Percentiles rank a stretch among this genome's conserved stretches.
These are phyloP conservation scores for Aspergillus aculeatus DNA, from an alignment of 2,329 filamentous ascomycete genomes.

Conservation along the genomic window DNA sequence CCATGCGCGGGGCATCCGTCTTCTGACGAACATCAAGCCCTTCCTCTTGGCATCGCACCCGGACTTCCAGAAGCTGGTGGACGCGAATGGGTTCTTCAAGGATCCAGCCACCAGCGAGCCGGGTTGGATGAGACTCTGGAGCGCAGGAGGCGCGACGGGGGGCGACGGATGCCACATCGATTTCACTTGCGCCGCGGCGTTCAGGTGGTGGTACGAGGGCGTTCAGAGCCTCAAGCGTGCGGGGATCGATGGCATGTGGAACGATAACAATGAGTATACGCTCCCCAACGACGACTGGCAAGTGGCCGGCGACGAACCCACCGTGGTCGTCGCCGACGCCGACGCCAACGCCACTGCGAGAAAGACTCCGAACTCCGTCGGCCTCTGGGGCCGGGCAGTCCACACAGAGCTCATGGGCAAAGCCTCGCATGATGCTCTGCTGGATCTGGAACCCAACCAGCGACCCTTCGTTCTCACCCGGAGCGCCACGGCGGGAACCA, in stretches of 20 bases:
- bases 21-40: constrained; percentile 72
- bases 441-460: constrained; percentile 57
- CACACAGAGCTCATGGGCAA: constrained; percentile 72
- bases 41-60: constrained; percentile 68
- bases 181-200: constrained; percentile 67
- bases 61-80: constrained; percentile 61
- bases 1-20: constrained; percentile 63
- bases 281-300: constrained; percentile 66
- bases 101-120: constrained; percentile 55
- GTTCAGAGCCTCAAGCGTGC: constrained; percentile 60
- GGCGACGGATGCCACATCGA: constrained; percentile 71
- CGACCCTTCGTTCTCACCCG: constrained; percentile 69
- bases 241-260: constrained; percentile 74
- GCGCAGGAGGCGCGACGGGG: constrained; percentile 68
- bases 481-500: constrained; percentile 68
- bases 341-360: constrained; percentile 23
- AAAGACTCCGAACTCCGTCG: constrained; percentile 52
- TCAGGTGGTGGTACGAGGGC: constrained; percentile 70
- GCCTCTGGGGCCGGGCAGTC: constrained; percentile 67
- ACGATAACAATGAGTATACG: constrained; percentile 76
- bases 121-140: constrained; percentile 66
- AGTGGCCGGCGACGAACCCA: constrained; percentile 54
- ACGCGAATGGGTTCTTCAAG: constrained; percentile 61
- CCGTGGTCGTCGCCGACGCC: constrained; percentile 34
- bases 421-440: constrained; percentile 66